Percentiles rank a stretch among this genome's conserved stretches.
Evolutionary conservation across 2,329 filamentous ascomycete species (phyloP).

Genomic region (Tympanopsis confertula): DNA sequence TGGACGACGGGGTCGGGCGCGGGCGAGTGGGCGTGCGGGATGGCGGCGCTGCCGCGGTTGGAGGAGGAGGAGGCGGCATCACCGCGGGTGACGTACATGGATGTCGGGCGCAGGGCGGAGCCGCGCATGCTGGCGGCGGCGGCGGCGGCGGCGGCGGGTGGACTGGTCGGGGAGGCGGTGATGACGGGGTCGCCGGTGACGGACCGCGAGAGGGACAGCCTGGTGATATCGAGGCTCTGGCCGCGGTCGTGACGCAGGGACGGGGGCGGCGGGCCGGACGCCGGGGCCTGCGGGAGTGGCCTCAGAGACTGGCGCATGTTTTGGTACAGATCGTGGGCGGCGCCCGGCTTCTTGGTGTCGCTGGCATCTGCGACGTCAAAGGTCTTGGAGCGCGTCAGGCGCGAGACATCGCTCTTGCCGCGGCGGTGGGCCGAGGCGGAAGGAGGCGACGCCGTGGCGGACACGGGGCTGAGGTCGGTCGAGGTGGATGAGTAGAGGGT

Average conservation of each 20-base stretch:
- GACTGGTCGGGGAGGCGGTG: constrained; percentile 4
- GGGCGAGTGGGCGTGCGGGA: constrained; percentile 16
- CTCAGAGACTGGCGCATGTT: constrained; percentile 67
- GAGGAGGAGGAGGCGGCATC: constrained; percentile 40
- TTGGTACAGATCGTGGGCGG: constrained; percentile 55
- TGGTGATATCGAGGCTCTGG: constrained; percentile 52
- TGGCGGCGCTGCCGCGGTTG: constrained; percentile 18
- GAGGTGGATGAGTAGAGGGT: constrained; percentile 66
- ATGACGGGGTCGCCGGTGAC: not conserved
- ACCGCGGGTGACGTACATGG: constrained; percentile 45
- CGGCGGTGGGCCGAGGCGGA: constrained; percentile 49
- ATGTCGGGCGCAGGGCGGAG: constrained; percentile 35
- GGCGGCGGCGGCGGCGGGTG: constrained; percentile 1
- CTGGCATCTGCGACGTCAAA: constrained; percentile 21
- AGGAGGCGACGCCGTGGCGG: constrained; percentile 8
- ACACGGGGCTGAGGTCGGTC: constrained; percentile 32
- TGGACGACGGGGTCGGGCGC: constrained; percentile 12
- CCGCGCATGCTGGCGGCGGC: constrained; percentile 4
- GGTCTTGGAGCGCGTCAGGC: constrained; percentile 36
- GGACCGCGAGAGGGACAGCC: constrained; percentile 32
- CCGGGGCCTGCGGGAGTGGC: constrained; percentile 58
- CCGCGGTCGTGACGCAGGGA: constrained; percentile 41
- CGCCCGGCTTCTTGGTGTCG: constrained; percentile 41
- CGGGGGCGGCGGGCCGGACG: constrained; percentile 13
- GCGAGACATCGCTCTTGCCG: constrained; percentile 62